A percentile compares a stretch with the other conserved stretches of the same genome.
phyloP scores from a whole-genome alignment of 495 filamentous ascomycete genomes.

The Chaetomium tenue region DNA sequence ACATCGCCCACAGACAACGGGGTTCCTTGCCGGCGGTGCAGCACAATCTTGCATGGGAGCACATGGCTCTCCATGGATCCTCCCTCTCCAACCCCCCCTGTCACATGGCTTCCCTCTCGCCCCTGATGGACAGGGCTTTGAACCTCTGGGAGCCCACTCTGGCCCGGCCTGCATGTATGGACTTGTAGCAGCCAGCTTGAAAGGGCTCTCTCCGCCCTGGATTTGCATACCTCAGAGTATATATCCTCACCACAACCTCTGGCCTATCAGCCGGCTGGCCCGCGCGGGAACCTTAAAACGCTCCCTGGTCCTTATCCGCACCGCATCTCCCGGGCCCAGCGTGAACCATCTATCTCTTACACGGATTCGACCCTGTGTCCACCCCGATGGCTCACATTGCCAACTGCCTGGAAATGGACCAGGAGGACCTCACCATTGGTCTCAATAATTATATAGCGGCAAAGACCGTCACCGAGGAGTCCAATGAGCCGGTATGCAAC shows the following conservation, averaged over 20 bases:
- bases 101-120: conserved; percentile 16
- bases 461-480: conserved; percentile 43
- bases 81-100: conserved; percentile 17
- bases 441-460: conserved; percentile 48
- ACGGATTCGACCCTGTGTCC: conserved; percentile 28
- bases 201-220: conserved; percentile 1
- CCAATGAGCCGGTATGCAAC: conserved; percentile 49
- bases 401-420: conserved; percentile 42
- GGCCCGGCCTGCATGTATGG: conserved; percentile 22
- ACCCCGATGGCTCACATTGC: conserved; percentile 52
- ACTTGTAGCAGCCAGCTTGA: background rate
- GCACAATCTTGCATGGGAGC: conserved; percentile 12
- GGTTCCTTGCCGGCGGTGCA: conserved; percentile 16
- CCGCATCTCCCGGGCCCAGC: conserved; percentile 33
- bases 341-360: conserved; percentile 36
- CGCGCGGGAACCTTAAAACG: conserved; percentile 26
- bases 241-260: conserved; percentile 32
- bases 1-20: background rate
- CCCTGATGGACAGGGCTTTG: conserved; percentile 24
- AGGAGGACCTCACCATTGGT: conserved; percentile 37
- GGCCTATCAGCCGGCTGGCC: conserved; percentile 31
- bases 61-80: conserved; percentile 15
- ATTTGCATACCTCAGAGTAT: conserved; percentile 27
- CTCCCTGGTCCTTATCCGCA: conserved; percentile 33
- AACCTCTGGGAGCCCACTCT: conserved; percentile 16